Base-by-base conservation (phyloP, 2,329 filamentous ascomycete species). In the Colletotrichum chrysophilum region DNA sequence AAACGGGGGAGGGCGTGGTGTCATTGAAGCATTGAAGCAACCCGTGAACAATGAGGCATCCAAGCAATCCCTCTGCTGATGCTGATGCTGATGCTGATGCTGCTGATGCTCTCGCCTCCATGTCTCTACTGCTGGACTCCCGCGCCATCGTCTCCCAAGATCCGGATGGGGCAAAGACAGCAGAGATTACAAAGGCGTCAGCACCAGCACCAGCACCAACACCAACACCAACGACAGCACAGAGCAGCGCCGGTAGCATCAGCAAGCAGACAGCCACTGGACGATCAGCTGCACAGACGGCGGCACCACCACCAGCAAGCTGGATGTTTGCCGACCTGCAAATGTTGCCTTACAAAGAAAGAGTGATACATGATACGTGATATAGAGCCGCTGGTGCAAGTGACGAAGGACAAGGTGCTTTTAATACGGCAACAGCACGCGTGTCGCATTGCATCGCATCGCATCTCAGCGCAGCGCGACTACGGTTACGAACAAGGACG, bases 1-100 rank as follows among this genome's bases (percentile, higher is more conserved):
- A 74, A 62, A 76, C 48, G 36, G 70, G 77, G 48, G 56, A 60
- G 70, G 38, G 68, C 30, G 70, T 36, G 56, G 65, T 75, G 62
- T 75, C 66, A 70, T 70, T 75, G 74, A 76, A 67, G 74, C 66
- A 70, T 70, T 75, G 74, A 76, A 67, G 74, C 74, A 76, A 74
- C n/a, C 74, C 74, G 74, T 70, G 74, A 76, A 76, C 71, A 70
- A 55, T 75, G 62, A 71, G 74, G 66, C 60, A 76, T 71, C 71
- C 74, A 74, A 66, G 71, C 74, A 72, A 72, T 72, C 69, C 69
- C 38, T 38, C 28, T 24, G 8, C 68, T 12, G 66, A 32, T 28
- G 66, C n/a, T 32, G 66, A 32, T 36, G 12, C 28, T 56, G 65
- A 18, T 36, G 12, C 28, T 67, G 65, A 12, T 55, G 52, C 14